These are phyloP conservation scores for Colletotrichum cuscutae DNA, from an alignment of 2,329 filamentous ascomycete genomes.

Conservation along the genomic window DNA sequence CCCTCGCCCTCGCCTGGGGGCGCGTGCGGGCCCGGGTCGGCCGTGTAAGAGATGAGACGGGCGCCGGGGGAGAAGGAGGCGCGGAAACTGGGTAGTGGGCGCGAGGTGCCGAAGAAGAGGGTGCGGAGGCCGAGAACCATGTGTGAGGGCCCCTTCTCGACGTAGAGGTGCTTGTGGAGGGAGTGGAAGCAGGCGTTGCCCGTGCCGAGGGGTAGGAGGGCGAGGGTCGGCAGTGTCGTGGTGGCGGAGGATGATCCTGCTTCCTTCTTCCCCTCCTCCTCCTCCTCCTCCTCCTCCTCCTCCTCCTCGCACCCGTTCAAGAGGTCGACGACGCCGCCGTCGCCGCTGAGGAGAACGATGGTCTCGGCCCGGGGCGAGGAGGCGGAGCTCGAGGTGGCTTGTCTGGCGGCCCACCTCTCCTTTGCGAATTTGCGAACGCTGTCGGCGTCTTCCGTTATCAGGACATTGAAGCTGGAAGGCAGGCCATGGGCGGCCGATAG, in stretches of 20 bases:
- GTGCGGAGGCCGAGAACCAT: conserved; percentile 64
- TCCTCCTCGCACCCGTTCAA: conserved; percentile 69
- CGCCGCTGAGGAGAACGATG: conserved; percentile 84
- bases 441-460: conserved; percentile 71
- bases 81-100: conserved; percentile 69
- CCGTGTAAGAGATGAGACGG: conserved; percentile 53
- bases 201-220: conserved; percentile 70
- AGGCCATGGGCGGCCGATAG: conserved; percentile 4
- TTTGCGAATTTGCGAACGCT: conserved; percentile 73
- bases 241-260: background rate
- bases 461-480: conserved; percentile 57
- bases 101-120: conserved; percentile 66
- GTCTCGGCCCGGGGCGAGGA: conserved; percentile 52
- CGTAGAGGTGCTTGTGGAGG: conserved; percentile 67
- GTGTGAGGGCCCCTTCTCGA: conserved; percentile 47
- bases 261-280: background rate
- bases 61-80: conserved; percentile 71
- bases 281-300: background rate
- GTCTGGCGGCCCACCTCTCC: conserved; percentile 46
- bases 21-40: conserved; percentile 20
- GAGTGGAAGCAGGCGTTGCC: conserved; percentile 74
- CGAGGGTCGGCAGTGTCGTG: conserved; percentile 54
- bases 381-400: conserved; percentile 37
- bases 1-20: background rate
- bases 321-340: conserved; percentile 86